Base-by-base conservation (phyloP, 2,329 filamentous ascomycete species). In the Verticillium zaregamsianum region DNA sequence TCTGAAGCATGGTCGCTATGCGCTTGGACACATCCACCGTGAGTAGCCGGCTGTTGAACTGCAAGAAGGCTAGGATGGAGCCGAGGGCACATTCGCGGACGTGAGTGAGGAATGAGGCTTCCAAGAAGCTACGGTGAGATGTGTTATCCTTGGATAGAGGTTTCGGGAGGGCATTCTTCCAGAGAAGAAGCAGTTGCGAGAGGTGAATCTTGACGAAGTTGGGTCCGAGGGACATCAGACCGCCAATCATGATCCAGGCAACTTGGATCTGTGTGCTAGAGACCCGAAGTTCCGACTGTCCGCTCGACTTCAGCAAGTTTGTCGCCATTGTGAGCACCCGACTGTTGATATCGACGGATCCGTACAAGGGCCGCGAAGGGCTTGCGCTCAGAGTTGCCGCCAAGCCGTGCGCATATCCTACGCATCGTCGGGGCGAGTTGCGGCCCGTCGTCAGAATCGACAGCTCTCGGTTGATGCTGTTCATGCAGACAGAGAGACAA, bases 121-220 rank as follows among this genome's bases (percentile, higher is more conserved):
- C 96, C 8, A 98, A 80, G 58, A 92, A 84, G 65, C 91, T 94
- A 59, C 93, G 86, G 65, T 94, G 88, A 0, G 90, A 86, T 58
- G 92, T 92, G 67, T 95, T 96, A 67, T 98, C 94, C 73, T 93
- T 96, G 37, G 92, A 89, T n/a, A 98, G 77, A 6, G 96, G 94
- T 70, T 96, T 97, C 0, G 96, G 94, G 12, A 99, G 82, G 0
- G 95, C 94, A 74, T 98, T 99, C 76, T 97, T 97, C 95, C 95
- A 99, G 7, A 99, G 80, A 9, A 99, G 80, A 61, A 99, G 86
- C 25, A 99, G 82, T 71, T 99, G 95, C 2, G 93, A 94, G 8
- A 99, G 83, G 75, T 99, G 95, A 28, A 98, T 98, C 77, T 99
- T 99, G 75, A 98, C 94, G 74, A 99, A 99, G 74, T 97, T 98